Conservation (phyloP, 1,139 yeast species). For the Debaryomyces subglobosus region DNA sequence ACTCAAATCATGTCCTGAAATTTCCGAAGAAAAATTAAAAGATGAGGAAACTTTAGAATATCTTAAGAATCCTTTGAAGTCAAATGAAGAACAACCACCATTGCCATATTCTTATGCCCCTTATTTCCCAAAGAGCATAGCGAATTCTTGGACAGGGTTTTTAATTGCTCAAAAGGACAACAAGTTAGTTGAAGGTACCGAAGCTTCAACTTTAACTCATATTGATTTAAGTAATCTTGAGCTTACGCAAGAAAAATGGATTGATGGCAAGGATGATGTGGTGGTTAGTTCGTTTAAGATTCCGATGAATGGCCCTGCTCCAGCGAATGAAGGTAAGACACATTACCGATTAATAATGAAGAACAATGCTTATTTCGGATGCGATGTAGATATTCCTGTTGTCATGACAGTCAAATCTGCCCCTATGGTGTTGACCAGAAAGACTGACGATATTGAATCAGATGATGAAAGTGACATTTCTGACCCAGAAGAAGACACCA, state of each 20-base stretch:
- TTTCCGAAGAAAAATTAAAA: slow-evolving; percentile 37
- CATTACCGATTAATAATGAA: slow-evolving; percentile 68
- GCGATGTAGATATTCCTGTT: slow-evolving; percentile 70
- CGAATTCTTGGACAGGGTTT: slow-evolving; percentile 68
- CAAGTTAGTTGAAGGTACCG: slow-evolving; percentile 65
- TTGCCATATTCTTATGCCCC: slow-evolving; percentile 73
- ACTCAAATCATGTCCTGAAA: slow-evolving; percentile 61
- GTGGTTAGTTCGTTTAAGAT: slow-evolving; percentile 72
- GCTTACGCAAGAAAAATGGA: slow-evolving; percentile 52
- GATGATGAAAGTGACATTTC: slow-evolving; percentile 57
- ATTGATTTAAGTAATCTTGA: slow-evolving; percentile 59
- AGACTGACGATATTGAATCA: slow-evolving; percentile 20
- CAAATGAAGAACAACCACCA: slow-evolving; percentile 65
- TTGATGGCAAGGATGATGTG: slow-evolving; percentile 49
- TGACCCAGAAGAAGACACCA: slow-evolving; percentile 64
- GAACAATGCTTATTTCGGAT: slow-evolving; percentile 70
- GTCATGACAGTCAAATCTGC: slow-evolving; percentile 60
- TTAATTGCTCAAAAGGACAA: slow-evolving; percentile 74
- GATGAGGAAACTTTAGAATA: slow-evolving; percentile 63
- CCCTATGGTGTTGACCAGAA: slow-evolving; percentile 29
- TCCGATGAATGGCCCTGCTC: slow-evolving; percentile 72
- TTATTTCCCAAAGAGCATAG: slow-evolving; percentile 61
- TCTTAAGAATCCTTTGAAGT: slow-evolving; percentile 69
- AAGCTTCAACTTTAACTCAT: slow-evolving; percentile 58
- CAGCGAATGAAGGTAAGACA: slow-evolving; percentile 61